Percentiles rank a stretch among this genome's conserved stretches.
phyloP scores from a whole-genome alignment of 1,284 basidiomycete genomes.

The Ceratobasidium sp. region DNA sequence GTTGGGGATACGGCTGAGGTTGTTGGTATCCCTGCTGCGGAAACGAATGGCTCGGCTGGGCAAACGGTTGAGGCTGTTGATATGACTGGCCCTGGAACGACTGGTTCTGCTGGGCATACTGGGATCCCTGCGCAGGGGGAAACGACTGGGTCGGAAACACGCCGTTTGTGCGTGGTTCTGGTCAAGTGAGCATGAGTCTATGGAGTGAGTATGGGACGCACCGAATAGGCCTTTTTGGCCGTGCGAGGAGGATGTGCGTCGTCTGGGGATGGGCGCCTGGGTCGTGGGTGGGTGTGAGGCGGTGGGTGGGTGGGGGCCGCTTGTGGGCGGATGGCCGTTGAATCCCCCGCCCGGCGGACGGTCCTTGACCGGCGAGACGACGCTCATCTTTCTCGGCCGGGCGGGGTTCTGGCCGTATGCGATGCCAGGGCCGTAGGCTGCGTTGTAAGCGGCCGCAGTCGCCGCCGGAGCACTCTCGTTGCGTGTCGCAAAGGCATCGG shows the following conservation, averaged over 20 bases:
- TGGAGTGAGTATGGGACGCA: background rate
- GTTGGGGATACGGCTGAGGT: background rate
- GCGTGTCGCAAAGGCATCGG: conserved; percentile 18
- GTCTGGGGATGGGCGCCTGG: too few relatives aligned
- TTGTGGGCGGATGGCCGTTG: conserved; percentile 15
- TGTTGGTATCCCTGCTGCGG: background rate
- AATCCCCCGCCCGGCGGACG: conserved; percentile 7
- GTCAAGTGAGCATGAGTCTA: background rate
- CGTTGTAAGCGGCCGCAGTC: background rate
- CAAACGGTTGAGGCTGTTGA: background rate
- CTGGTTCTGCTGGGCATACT: too few relatives aligned
- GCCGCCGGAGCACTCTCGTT: conserved; percentile 31
- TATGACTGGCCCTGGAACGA: too few relatives aligned
- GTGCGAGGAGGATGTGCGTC: background rate
- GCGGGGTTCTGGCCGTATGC: background rate
- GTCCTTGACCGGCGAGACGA: conserved; percentile 25
- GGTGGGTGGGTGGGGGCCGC: conserved; percentile 6
- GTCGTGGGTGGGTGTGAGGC: conserved; percentile 9
- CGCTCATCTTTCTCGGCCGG: conserved; percentile 12
- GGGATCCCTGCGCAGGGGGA: background rate
- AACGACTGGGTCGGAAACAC: conserved; percentile 16
- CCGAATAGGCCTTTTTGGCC: background rate
- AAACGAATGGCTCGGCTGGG: background rate
- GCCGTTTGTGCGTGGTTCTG: conserved; percentile 34
- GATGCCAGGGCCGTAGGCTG: background rate